Evolutionary conservation across 2,329 filamentous ascomycete species (phyloP).

Genomic region (Coniochaeta sp.): DNA sequence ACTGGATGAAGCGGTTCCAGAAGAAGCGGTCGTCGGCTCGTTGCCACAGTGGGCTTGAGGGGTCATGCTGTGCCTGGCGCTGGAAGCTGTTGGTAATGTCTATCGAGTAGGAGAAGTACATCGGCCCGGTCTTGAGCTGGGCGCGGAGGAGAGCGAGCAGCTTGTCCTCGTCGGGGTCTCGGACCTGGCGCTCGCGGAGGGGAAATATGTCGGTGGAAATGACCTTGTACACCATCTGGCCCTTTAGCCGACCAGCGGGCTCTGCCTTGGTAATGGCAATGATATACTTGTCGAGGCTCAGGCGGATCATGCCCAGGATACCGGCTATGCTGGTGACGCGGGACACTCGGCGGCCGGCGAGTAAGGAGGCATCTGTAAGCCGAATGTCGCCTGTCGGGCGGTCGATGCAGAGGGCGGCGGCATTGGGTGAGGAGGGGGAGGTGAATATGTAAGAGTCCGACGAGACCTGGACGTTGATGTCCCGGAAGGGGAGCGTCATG

Average conservation of each 20-base stretch:
- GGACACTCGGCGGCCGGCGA: conserved; percentile 63
- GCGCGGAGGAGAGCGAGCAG: conserved; percentile 78
- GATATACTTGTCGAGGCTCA: conserved; percentile 95
- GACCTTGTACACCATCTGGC: conserved; percentile 94
- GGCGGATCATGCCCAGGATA: conserved; percentile 87
- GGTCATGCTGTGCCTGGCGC: conserved; percentile 73
- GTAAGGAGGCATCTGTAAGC: conserved; percentile 70
- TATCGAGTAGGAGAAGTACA: conserved; percentile 98
- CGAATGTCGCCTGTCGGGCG: conserved; percentile 86
- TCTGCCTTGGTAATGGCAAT: conserved; percentile 93
- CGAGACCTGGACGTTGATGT: conserved; percentile 94
- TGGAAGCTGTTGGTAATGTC: conserved; percentile 97
- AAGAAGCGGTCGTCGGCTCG: conserved; percentile 96
- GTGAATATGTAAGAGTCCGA: conserved; percentile 92
- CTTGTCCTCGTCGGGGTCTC: conserved; percentile 88
- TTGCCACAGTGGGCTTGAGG: conserved; percentile 74
- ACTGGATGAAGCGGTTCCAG: conserved; percentile 92
- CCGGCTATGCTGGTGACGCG: conserved; percentile 88
- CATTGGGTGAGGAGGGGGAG: conserved; percentile 86
- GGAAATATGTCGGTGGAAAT: conserved; percentile 87
- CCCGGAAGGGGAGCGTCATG: conserved; percentile 66
- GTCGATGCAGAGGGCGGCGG: conserved; percentile 82
- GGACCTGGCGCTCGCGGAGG: conserved; percentile 83
- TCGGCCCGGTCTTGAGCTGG: conserved; percentile 74
- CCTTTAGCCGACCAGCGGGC: conserved; percentile 83